Conservation (phyloP, 2,329 filamentous ascomycete genomes). For the Stylonectria norvegica region DNA sequence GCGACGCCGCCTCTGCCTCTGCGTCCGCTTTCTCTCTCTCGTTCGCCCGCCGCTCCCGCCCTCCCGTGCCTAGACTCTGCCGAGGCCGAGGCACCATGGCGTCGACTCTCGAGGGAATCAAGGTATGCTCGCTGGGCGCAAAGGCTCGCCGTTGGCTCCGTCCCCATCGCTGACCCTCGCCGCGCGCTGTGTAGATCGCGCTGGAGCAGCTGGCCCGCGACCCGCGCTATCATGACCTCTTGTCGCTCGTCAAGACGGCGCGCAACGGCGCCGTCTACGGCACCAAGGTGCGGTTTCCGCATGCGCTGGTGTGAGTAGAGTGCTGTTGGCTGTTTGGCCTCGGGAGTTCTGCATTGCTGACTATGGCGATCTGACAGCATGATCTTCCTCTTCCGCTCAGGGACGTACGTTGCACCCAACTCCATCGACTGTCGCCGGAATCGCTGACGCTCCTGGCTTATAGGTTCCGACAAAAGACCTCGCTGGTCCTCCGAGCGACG, state of each 20-base stretch:
- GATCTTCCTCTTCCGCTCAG: slow-evolving; percentile 93
- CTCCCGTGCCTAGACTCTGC: slow-evolving; percentile 12
- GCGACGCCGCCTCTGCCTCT: slow-evolving; percentile 3
- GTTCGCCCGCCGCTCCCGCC: slow-evolving; percentile 2
- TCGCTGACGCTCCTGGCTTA: neutral
- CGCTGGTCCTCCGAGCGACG: slow-evolving; percentile 79
- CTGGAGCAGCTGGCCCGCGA: slow-evolving; percentile 77
- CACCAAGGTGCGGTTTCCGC: slow-evolving; percentile 94
- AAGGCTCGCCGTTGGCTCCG: neutral
- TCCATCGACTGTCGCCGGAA: slow-evolving; percentile 2
- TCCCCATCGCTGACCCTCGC: neutral
- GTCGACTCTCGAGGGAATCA: slow-evolving; percentile 1
- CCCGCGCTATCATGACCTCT: slow-evolving; percentile 77
- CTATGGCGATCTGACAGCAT: slow-evolving; percentile 54
- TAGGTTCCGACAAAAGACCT: slow-evolving; percentile 69
- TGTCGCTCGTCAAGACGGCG: slow-evolving; percentile 85
- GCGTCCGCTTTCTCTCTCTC: slow-evolving; percentile 3
- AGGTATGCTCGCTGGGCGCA: neutral
- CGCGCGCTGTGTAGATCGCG: slow-evolving; percentile 47
- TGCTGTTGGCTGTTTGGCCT: neutral
- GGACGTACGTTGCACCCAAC: slow-evolving; percentile 57
- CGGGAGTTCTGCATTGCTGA: slow-evolving; percentile 15
- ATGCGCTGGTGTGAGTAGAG: slow-evolving; percentile 72
- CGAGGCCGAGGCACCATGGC: slow-evolving; percentile 27
- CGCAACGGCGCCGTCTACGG: slow-evolving; percentile 98